Evolutionary conservation across 129 eudicot species (phyloP), one percentile per base, ranked within the genome.

Genomic region (Centrapalus pauciflorus): DNA sequence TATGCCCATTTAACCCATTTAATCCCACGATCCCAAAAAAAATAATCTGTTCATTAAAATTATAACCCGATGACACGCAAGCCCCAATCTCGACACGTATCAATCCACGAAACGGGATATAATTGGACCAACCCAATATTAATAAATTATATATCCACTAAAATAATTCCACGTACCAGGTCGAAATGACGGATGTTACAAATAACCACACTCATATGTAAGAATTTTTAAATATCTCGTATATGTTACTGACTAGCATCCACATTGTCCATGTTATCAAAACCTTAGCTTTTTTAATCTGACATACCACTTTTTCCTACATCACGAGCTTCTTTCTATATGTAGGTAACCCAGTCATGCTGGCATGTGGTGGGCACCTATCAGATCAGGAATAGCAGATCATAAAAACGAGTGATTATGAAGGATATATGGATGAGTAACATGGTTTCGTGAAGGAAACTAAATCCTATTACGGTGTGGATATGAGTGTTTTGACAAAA

Each of bases 301-400:
- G 5, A 38, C 41, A 30, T 37, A 34, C 11, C 32, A 55, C 20
- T n/a, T 5, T 34, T 17, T 20, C n/a, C 14, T 46, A n/a, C 1
- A 45, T 12, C 7, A 3, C n/a, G n/a, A n/a, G n/a, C 16, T 43
- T 13, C 21, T 69, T 40, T 67, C 28, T 25, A n/a, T 55, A 67
- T 83, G 55, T 74, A 94, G 99, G 99, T 94, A 94, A 57, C 99
- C 99, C 0, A 94, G 99, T 67, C 97, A 82, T 79, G 99, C 99
- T 61, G 94, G 95, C 51, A 94, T 94, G 90, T 94, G 95, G 97
- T 59, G 89, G 69, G 95, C 99, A 21, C 97, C 99, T 6, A 89
- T 94, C 61, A 79, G 89, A 73, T 78, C 99, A 29, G 88, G 93
- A 41, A 28, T 89, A 64, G 85, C 76, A 14, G 94, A 89, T 74